Evolutionary conservation across 129 eudicot species (phyloP).

Genomic region (Artemisia argyi): DNA sequence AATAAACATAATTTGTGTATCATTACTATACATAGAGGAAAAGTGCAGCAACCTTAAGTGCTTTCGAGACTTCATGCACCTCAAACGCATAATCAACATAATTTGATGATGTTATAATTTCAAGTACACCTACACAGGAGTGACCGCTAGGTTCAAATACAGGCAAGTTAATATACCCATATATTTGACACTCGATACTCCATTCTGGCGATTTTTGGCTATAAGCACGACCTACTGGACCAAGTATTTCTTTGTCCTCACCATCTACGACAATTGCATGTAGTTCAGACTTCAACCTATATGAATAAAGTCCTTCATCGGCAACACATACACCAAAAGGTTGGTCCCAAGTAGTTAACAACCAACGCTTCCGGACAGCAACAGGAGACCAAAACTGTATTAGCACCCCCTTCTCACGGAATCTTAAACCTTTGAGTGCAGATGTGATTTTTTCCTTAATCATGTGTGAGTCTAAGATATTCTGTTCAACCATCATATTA

Average conservation of each 20-base stretch:
- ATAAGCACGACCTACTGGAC: slow-evolving; percentile 8
- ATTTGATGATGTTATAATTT: slow-evolving; percentile 19
- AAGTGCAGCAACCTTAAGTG: slow-evolving; percentile 4
- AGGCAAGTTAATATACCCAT: slow-evolving; percentile 17
- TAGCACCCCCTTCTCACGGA: slow-evolving; percentile 8
- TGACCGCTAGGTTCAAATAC: slow-evolving; percentile 11
- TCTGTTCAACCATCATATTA: slow-evolving; percentile 7
- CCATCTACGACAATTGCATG: neutral
- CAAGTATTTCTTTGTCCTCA: slow-evolving; percentile 1
- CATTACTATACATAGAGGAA: neutral
- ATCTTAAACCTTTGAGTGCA: slow-evolving; percentile 9
- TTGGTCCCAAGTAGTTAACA: slow-evolving; percentile 24
- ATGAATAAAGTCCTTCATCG: slow-evolving; percentile 8
- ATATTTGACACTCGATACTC: neutral
- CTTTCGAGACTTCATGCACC: slow-evolving; percentile 16
- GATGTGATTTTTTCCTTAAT: slow-evolving; percentile 4
- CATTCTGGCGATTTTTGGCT: slow-evolving; percentile 11
- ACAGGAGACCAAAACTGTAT: slow-evolving; percentile 25
- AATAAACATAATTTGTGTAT: neutral
- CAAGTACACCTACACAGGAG: slow-evolving; percentile 19
- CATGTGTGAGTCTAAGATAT: slow-evolving; percentile 1
- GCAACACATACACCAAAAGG: slow-evolving; percentile 11
- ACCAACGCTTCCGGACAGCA: slow-evolving; percentile 10
- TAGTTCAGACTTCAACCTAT: slow-evolving; percentile 4
- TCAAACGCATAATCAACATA: slow-evolving; percentile 24